Evolutionary conservation across 306 rosid species (phyloP).

Genomic region (Boehmeria nivea): DNA sequence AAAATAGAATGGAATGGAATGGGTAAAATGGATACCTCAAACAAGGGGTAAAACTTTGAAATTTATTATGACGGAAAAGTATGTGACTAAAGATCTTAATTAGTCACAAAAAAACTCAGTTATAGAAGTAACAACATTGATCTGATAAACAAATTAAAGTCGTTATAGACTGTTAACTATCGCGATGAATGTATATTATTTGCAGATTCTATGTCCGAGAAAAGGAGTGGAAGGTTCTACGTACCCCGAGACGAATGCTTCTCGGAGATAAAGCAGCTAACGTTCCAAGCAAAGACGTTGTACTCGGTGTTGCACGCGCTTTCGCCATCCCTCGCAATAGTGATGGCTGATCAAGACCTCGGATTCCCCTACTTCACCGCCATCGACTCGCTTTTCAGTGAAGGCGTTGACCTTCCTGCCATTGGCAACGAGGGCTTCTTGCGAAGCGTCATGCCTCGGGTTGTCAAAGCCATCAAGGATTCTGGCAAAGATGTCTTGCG

Average conservation of each 20-base stretch:
- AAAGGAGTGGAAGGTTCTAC: slow-evolving; percentile 22
- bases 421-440: slow-evolving; percentile 10
- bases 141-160: no score
- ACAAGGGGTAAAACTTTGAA: no score
- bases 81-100: no score
- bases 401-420: slow-evolving; percentile 29
- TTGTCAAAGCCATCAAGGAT: slow-evolving; percentile 26
- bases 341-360: slow-evolving; percentile 14
- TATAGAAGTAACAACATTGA: no score
- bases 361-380: slow-evolving; percentile 39
- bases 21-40: no score
- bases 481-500: slow-evolving; percentile 22
- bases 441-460: slow-evolving; percentile 24
- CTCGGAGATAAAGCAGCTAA: slow-evolving; percentile 26
- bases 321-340: slow-evolving; percentile 19
- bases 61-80: no score
- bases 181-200: no score
- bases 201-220: slow-evolving; percentile 35
- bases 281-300: slow-evolving; percentile 18
- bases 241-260: slow-evolving; percentile 47
- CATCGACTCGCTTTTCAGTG: slow-evolving; percentile 32
- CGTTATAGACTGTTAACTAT: no score
- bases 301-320: slow-evolving; percentile 24
- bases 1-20: no score
- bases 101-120: no score